Evolutionary conservation across 495 filamentous ascomycete genomes (phyloP).

Genomic region (Hypoxylon crocopeplum): DNA sequence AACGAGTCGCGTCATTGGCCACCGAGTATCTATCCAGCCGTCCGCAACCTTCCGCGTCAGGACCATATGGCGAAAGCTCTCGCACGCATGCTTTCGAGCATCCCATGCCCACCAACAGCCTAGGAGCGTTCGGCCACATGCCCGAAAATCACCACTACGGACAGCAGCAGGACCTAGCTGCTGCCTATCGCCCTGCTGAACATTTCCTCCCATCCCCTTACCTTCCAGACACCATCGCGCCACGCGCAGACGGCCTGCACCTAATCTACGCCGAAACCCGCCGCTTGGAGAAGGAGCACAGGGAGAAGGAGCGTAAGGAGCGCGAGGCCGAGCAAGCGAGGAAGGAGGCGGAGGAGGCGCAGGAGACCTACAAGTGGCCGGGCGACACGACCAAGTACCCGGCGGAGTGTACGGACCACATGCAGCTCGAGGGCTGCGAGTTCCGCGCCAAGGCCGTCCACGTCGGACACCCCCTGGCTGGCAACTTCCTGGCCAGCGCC

Average conservation of each 20-base stretch:
- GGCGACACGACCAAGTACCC: slow-evolving; percentile 4
- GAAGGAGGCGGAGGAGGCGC: not conserved
- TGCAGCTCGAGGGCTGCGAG: not conserved
- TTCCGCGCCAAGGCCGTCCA: slow-evolving; percentile 19
- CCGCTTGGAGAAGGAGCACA: not conserved
- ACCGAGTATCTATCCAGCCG: too few relatives aligned
- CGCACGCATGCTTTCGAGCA: too few relatives aligned
- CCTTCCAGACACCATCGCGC: not conserved
- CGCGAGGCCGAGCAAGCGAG: not conserved
- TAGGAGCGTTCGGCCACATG: too few relatives aligned
- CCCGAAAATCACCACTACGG: too few relatives aligned
- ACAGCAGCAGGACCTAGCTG: too few relatives aligned
- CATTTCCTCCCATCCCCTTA: not conserved
- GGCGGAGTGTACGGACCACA: not conserved
- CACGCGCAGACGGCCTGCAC: not conserved
- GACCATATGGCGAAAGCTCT: too few relatives aligned
- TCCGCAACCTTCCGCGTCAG: too few relatives aligned
- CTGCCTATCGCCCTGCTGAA: too few relatives aligned
- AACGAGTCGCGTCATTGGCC: too few relatives aligned
- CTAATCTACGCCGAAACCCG: not conserved
- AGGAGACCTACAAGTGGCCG: not conserved
- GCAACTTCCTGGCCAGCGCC: not conserved
- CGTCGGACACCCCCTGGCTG: slow-evolving; percentile 5
- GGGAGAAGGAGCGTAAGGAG: too few relatives aligned
- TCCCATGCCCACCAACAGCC: too few relatives aligned